Evolutionary conservation across 2,329 filamentous ascomycete genomes (phyloP).

Genomic region (Escovopsis sp.): DNA sequence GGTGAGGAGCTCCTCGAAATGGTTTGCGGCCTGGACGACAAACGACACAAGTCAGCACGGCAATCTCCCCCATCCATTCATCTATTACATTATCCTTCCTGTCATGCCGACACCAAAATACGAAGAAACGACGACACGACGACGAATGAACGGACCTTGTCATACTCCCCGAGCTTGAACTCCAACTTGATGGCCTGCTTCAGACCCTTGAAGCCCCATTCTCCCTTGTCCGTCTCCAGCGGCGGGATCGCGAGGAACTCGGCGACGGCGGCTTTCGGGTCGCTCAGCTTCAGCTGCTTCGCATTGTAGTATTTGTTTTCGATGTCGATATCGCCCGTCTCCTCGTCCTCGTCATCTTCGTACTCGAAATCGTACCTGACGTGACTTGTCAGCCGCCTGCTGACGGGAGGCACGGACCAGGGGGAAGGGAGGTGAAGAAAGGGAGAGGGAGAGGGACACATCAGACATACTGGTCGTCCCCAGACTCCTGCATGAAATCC

Average conservation of each 20-base stretch:
- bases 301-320: conserved; percentile 99
- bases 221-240: conserved; percentile 80
- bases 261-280: conserved; percentile 74
- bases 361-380: conserved; percentile 86
- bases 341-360: conserved; percentile 80
- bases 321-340: conserved; percentile 80
- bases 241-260: conserved; percentile 84
- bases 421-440: too few relatives aligned
- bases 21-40: conserved; percentile 59
- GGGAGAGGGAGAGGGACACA: too few relatives aligned
- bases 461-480: conserved; percentile 27
- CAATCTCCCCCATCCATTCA: background rate
- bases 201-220: conserved; percentile 96
- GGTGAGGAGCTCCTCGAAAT: conserved; percentile 88
- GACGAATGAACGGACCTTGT: conserved; percentile 40
- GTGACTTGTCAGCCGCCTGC: too few relatives aligned
- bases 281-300: conserved; percentile 83
- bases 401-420: too few relatives aligned
- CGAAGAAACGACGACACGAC: background rate
- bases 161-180: conserved; percentile 80
- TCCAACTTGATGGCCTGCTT: conserved; percentile 98
- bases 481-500: conserved; percentile 34
- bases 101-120: too few relatives aligned
- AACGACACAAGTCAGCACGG: background rate
- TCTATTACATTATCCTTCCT: background rate